Conservation (phyloP, 2,329 filamentous ascomycete species). For the Penicillium verrucosum region DNA sequence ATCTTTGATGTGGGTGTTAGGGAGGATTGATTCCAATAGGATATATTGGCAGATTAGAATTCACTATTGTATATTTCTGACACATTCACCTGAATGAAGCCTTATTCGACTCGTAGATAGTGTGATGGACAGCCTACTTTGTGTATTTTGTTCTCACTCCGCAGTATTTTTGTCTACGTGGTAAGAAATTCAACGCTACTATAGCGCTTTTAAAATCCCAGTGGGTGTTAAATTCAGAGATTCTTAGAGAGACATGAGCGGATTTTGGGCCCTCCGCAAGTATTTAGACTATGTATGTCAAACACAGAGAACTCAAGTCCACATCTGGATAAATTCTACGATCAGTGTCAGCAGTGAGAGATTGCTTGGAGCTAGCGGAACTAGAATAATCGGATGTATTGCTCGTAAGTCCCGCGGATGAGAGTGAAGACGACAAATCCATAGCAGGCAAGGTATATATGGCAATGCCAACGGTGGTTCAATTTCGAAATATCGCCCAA, state of each 20-base stretch:
- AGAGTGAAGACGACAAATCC: not conserved
- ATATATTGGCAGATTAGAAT: not conserved
- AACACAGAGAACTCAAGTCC: not conserved
- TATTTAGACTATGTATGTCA: too few relatives aligned
- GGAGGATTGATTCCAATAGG: not conserved
- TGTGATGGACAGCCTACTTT: not conserved
- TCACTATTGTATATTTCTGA: too few relatives aligned
- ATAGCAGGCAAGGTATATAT: not conserved
- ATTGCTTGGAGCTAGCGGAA: too few relatives aligned
- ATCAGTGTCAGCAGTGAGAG: not conserved
- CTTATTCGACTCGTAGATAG: not conserved
- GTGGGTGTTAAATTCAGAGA: not conserved
- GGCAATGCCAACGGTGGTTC: not conserved
- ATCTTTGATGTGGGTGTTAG: not conserved
- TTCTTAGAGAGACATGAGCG: not conserved
- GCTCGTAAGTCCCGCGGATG: fast-evolving
- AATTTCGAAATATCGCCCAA: not conserved
- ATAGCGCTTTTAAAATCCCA: not conserved
- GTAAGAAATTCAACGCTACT: too few relatives aligned
- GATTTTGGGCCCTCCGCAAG: too few relatives aligned
- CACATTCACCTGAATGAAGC: fast-evolving
- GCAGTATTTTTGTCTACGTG: not conserved
- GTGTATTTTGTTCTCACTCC: fast-evolving
- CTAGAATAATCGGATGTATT: not conserved
- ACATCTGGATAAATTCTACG: not conserved